These are phyloP conservation scores for Trametes elegans DNA, from an alignment of 768 basidiomycete species.

Conservation along the genomic window DNA sequence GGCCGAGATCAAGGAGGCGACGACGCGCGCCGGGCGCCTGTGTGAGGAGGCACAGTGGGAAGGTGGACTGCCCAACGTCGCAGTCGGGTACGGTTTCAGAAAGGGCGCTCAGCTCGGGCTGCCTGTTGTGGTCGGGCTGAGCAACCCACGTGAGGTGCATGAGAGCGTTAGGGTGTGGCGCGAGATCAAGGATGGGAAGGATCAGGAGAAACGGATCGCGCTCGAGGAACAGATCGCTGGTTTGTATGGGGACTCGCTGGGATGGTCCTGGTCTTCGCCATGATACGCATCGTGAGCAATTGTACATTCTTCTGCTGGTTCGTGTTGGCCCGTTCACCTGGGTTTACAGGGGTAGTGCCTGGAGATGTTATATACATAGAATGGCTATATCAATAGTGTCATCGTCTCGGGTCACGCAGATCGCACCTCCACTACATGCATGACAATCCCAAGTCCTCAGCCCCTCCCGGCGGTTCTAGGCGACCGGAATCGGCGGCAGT, in stretches of 20 bases:
- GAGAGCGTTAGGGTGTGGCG: conserved; percentile 69
- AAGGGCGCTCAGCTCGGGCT: conserved; percentile 43
- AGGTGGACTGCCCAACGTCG: conserved; percentile 57
- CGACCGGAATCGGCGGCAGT: no score
- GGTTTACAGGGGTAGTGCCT: no score
- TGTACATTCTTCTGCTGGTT: no score
- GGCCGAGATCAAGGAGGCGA: conserved; percentile 42
- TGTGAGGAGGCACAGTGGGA: conserved; percentile 36
- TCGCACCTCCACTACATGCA: no score
- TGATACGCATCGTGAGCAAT: background rate
- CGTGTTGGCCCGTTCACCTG: no score
- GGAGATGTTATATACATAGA: no score
- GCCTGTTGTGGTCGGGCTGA: conserved; percentile 73
- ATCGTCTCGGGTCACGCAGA: no score
- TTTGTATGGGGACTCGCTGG: conserved; percentile 40
- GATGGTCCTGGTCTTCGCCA: conserved; percentile 67
- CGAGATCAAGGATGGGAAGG: conserved; percentile 43
- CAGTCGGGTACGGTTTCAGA: conserved; percentile 69
- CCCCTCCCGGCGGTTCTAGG: no score
- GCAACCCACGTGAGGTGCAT: conserved; percentile 71
- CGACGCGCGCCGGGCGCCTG: conserved; percentile 33
- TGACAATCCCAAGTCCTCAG: no score
- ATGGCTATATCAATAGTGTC: no score
- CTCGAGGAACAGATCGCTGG: conserved; percentile 44
- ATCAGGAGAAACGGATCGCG: conserved; percentile 36